Conservation (phyloP, 257 asterid genomes). For the Leonotis leonurus region DNA sequence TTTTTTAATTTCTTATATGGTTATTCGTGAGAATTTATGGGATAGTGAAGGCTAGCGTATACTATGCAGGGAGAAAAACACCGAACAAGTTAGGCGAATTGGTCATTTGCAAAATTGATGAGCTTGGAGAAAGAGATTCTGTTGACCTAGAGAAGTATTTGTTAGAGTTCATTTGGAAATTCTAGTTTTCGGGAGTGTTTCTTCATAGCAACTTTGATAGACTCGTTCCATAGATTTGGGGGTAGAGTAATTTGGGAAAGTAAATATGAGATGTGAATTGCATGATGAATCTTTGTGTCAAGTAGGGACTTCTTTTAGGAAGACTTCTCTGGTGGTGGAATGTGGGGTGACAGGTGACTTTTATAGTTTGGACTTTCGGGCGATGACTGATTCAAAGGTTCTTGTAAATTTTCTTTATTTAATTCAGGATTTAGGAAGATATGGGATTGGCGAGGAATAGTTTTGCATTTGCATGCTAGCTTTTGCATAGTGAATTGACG, state of each 20-base stretch:
- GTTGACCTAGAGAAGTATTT: slow-evolving; percentile 1
- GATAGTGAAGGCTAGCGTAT: slow-evolving; percentile 1
- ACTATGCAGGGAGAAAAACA: neutral
- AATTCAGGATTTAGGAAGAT: neutral
- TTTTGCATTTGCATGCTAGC: neutral
- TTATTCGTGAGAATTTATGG: neutral
- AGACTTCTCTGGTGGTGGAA: neutral
- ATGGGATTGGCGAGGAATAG: neutral
- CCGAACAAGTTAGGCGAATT: neutral
- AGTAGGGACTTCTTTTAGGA: neutral
- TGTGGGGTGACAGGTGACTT: slow-evolving; percentile 12
- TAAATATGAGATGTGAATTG: neutral
- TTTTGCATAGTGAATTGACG: neutral
- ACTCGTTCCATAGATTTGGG: neutral
- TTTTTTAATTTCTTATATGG: slow-evolving; percentile 1
- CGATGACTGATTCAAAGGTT: neutral
- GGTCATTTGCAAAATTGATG: neutral
- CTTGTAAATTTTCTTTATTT: neutral
- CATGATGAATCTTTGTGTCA: neutral
- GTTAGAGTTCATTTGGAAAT: slow-evolving; percentile 1
- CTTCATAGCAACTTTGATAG: neutral
- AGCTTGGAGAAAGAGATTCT: neutral
- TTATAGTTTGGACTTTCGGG: neutral
- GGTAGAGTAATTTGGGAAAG: neutral
- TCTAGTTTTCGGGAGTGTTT: neutral